Evolutionary conservation across 2,329 filamentous ascomycete genomes (phyloP), one percentile per base, ranked within the genome.

Genomic region (Pestalotiopsis sp.): DNA sequence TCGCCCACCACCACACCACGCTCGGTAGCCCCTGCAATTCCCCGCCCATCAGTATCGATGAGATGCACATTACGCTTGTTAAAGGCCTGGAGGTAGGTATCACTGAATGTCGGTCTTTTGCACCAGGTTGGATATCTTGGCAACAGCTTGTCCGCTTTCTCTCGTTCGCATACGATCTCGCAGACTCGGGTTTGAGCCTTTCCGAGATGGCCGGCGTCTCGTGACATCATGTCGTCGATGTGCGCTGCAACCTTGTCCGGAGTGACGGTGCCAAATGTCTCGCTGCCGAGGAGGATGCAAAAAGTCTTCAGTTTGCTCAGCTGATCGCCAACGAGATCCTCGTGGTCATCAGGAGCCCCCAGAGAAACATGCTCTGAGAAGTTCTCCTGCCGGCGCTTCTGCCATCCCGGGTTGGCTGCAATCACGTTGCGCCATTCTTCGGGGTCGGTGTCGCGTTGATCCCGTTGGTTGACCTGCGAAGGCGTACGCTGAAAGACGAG

Each of bases 31-130:
- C 76, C 69, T 2, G 84, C 79, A 2, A 89, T 76, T 5, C 88
- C 87, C 70, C 82, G 81, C 4, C 86, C 87, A 38, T 86, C 77
- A 0, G 88, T 91, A 74, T 92, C 87, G n/a, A 92, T 80, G 0
- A 92, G 84, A 5, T 82, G 81, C 3, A 92, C 89, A 72, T 89
- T 85, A 0, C 81, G 77, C 36, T 74, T 75, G 77, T 92, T 92
- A 82, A 91, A 92, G 0, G 84, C 72, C 3, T 81, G 73, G 0
- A 91, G 82, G 72, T 89, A 91, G 4, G 84, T 82, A 72, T 91
- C 87, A 76, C 88, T 87, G 77, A 90, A 91, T 55, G 81, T 84
- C 0, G 89, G 88, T 0, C 90, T 84, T 76, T 92, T 92, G 80
- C 90, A 92, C 84, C 86, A 90, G 0, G 78, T 77, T 0, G 86